Evolutionary conservation across 768 basidiomycete genomes (phyloP).

Genomic region (Dacryopinax primogenitus): DNA sequence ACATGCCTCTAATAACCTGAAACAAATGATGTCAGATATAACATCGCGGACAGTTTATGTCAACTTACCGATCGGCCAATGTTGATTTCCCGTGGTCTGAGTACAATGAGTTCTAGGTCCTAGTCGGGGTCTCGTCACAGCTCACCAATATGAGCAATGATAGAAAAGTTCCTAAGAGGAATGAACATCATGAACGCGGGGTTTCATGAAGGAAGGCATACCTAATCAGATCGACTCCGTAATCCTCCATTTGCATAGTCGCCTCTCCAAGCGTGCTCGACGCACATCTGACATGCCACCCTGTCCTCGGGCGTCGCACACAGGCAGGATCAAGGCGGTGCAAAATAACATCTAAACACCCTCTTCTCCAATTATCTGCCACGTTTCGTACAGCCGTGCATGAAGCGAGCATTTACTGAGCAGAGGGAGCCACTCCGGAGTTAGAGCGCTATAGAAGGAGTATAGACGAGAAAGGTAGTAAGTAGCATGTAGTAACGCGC

Average conservation of each 20-base stretch:
- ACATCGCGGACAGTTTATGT: conserved; percentile 9
- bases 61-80: conserved; percentile 63
- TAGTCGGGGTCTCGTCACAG: not conserved
- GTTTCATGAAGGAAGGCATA: conserved; percentile 10
- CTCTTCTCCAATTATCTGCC: not conserved
- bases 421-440: not conserved
- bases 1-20: conserved; percentile 61
- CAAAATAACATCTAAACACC: not conserved
- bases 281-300: not conserved
- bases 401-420: conserved; percentile 1
- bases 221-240: conserved; percentile 29
- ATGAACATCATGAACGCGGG: not conserved
- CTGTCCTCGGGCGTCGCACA: not conserved
- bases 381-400: not conserved
- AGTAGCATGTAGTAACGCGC: no score
- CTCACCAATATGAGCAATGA: conserved; percentile 87
- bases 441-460: no score
- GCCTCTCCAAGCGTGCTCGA: not conserved
- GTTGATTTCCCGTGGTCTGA: conserved; percentile 95
- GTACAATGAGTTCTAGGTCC: conserved; percentile 9
- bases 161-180: conserved; percentile 60
- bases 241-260: conserved; percentile 24
- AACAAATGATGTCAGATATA: conserved; percentile 8
- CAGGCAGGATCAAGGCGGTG: not conserved
- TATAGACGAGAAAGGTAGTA: no score